Evolutionary conservation across 176 grass and related monocot species (phyloP).

Genomic region (Aegilops longissima): DNA sequence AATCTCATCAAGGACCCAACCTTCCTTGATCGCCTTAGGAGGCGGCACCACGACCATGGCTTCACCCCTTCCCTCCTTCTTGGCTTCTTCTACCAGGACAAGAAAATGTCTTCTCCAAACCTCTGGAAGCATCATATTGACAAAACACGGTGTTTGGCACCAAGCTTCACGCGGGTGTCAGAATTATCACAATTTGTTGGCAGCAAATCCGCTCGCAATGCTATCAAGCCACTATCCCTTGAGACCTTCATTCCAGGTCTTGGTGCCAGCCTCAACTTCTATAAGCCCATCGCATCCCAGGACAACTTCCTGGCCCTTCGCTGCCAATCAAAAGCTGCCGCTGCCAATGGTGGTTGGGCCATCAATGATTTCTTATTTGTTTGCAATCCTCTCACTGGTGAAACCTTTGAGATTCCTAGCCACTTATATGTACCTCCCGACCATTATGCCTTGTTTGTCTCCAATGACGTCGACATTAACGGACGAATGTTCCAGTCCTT

Average conservation of each 20-base stretch:
- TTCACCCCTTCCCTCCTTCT: conserved; percentile 37
- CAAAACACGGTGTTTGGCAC: conserved; percentile 23
- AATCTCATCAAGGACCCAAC: conserved; percentile 4
- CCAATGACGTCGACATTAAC: background rate
- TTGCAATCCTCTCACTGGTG: conserved; percentile 27
- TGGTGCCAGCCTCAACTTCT: conserved; percentile 36
- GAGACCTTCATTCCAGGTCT: conserved; percentile 20
- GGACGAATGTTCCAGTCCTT: background rate
- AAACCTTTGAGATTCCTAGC: background rate
- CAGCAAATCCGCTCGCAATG: background rate
- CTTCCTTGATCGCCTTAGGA: conserved; percentile 27
- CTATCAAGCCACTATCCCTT: background rate
- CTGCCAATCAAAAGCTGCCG: background rate
- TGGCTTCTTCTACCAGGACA: conserved; percentile 38
- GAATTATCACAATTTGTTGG: conserved; percentile 2
- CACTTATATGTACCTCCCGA: background rate
- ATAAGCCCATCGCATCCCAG: conserved; percentile 27
- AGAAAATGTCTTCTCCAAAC: background rate
- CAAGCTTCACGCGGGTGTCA: conserved; percentile 13
- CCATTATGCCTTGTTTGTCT: conserved; percentile 23
- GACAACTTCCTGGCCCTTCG: conserved; percentile 29
- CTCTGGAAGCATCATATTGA: conserved; percentile 33
- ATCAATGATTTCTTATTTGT: background rate
- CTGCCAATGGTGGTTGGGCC: background rate
- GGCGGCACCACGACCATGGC: background rate